Evolutionary conservation across 441 rosid species (phyloP).

Genomic region (Dalechampia spathulata): DNA sequence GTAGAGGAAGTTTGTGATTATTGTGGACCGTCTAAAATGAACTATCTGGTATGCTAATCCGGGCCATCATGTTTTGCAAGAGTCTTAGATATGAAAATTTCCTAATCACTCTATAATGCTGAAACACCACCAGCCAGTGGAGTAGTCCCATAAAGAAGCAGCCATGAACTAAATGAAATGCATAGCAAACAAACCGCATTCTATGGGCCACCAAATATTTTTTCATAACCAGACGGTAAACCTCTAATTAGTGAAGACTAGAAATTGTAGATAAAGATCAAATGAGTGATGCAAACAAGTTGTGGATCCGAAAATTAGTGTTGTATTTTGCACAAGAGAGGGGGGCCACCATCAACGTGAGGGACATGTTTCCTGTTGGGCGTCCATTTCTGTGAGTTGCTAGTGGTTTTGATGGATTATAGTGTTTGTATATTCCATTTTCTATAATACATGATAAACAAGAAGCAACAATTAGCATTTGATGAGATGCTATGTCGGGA

Average conservation of each 20-base stretch:
- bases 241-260: too few species aligned
- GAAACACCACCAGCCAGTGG: constrained; percentile 15
- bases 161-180: constrained; percentile 5
- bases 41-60: background rate
- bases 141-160: constrained; percentile 26
- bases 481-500: constrained; percentile 1
- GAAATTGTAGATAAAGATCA: background rate
- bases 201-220: background rate
- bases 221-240: too few species aligned
- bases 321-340: constrained; percentile 5
- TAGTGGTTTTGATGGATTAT: constrained; percentile 12
- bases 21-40: background rate
- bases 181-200: constrained; percentile 1
- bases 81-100: background rate
- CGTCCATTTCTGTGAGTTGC: constrained; percentile 17
- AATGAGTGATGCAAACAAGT: background rate
- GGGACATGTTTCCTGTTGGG: constrained; percentile 18
- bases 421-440: constrained; percentile 21
- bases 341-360: constrained; percentile 22
- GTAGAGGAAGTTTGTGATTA: too few species aligned
- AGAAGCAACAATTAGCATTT: background rate
- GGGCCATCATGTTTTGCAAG: constrained; percentile 12
- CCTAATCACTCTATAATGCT: background rate
- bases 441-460: background rate
- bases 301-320: constrained; percentile 4